phyloP scores from a whole-genome alignment of 2,329 filamentous ascomycete genomes.

The Apiospora arundinis region DNA sequence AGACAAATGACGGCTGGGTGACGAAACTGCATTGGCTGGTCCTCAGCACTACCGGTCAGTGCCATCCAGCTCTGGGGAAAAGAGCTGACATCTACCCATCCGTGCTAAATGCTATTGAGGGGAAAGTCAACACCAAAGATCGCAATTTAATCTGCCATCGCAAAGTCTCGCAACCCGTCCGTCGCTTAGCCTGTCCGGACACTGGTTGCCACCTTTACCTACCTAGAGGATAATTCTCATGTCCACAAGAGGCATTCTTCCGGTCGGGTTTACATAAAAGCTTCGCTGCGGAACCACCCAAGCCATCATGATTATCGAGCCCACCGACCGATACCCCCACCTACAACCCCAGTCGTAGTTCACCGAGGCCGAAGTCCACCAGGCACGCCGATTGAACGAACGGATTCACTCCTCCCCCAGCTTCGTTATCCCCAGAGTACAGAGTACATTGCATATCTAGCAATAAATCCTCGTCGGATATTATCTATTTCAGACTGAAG shows the following conservation, averaged over 20 bases:
- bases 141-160: slow-evolving; percentile 12
- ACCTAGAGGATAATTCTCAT: background rate
- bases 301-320: slow-evolving; percentile 17
- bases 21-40: background rate
- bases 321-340: slow-evolving; percentile 14
- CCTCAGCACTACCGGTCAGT: background rate
- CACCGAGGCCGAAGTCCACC: background rate
- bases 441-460: background rate
- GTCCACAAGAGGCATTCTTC: background rate
- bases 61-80: background rate
- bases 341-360: slow-evolving; percentile 18
- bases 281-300: background rate
- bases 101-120: slow-evolving; percentile 6
- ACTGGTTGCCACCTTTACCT: background rate
- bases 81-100: slow-evolving; percentile 2
- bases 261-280: slow-evolving; percentile 18
- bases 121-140: slow-evolving; percentile 17
- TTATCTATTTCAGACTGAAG: background rate
- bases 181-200: background rate
- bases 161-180: background rate
- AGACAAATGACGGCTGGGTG: slow-evolving; percentile 16
- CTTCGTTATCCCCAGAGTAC: background rate
- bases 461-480: background rate
- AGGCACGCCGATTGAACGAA: background rate
- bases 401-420: background rate